Percentiles rank a stretch among this genome's conserved stretches.
Evolutionary conservation across 805 yeast species (phyloP).

Genomic region (Ogataea siamensis): DNA sequence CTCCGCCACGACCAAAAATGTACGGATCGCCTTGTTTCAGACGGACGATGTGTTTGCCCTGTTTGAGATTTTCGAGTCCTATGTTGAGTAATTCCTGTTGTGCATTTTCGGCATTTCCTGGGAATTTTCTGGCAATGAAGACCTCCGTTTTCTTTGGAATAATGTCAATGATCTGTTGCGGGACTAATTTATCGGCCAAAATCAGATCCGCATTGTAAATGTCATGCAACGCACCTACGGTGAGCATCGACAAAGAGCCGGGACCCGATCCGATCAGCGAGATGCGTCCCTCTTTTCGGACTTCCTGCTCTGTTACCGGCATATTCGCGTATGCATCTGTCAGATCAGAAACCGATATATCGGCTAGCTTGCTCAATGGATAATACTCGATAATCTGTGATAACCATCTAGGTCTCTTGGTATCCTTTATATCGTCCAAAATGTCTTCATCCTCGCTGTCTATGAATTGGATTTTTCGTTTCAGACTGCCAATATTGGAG

Average conservation of each 20-base stretch:
- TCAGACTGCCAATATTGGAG: conserved; percentile 62
- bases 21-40: conserved; percentile 97
- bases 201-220: conserved; percentile 81
- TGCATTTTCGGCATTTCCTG: conserved; percentile 94
- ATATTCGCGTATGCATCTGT: conserved; percentile 28
- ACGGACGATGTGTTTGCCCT: conserved; percentile 79
- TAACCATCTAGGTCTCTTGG: conserved; percentile 76
- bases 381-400: conserved; percentile 89
- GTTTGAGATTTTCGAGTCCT: conserved; percentile 61
- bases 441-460: conserved; percentile 40
- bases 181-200: conserved; percentile 89
- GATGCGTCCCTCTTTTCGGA: conserved; percentile 48
- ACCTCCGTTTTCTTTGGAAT: conserved; percentile 75
- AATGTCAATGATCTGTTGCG: conserved; percentile 77
- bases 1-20: conserved; percentile 95
- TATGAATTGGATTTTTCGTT: conserved; percentile 52
- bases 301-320: background rate
- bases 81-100: conserved; percentile 77
- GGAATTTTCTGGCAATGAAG: conserved; percentile 90
- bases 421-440: conserved; percentile 45
- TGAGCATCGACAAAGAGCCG: conserved; percentile 77
- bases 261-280: conserved; percentile 95
- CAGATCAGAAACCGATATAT: conserved; percentile 58
- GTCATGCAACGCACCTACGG: conserved; percentile 79
- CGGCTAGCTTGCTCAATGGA: conserved; percentile 66